These are phyloP conservation scores for Hypomyces perniciosus DNA, from an alignment of 2,329 filamentous ascomycete genomes.

Conservation along the genomic window DNA sequence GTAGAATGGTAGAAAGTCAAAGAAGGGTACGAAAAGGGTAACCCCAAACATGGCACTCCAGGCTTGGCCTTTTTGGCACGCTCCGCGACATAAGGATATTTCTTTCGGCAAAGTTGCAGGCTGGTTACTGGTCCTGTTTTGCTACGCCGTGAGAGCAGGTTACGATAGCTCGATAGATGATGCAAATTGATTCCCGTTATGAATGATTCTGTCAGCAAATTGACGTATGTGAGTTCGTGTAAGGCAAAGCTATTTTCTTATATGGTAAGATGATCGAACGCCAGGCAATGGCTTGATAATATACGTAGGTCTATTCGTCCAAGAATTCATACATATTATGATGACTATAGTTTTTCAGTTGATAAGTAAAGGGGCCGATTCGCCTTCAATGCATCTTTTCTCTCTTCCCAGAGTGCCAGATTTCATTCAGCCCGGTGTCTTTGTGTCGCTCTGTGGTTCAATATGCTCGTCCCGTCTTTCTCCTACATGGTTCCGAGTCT, in stretches of 20 bases:
- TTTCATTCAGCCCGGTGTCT: too few relatives aligned
- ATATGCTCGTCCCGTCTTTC: background rate
- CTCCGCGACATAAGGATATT: conserved; percentile 1
- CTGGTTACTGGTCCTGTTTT: conserved; percentile 1
- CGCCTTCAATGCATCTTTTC: background rate
- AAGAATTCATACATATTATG: background rate
- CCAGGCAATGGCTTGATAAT: conserved; percentile 14
- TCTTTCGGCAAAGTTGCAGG: background rate
- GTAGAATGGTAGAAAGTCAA: conserved; percentile 26
- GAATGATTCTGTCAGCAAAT: background rate
- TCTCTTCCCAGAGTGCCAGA: background rate
- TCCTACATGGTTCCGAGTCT: too few relatives aligned
- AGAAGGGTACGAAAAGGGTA: background rate
- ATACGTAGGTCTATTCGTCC: conserved; percentile 8
- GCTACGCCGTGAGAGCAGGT: conserved; percentile 4
- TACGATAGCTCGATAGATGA: conserved; percentile 16
- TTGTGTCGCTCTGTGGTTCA: background rate
- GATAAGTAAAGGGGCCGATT: background rate
- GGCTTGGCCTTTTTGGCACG: conserved; percentile 8
- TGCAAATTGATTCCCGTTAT: conserved; percentile 7
- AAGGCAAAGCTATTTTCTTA: too few relatives aligned
- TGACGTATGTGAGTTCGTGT: too few relatives aligned
- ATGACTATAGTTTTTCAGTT: background rate
- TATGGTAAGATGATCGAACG: too few relatives aligned
- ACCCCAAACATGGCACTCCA: conserved; percentile 10